Conservation (phyloP, 768 basidiomycete species). For the Auriscalpium orientale region DNA sequence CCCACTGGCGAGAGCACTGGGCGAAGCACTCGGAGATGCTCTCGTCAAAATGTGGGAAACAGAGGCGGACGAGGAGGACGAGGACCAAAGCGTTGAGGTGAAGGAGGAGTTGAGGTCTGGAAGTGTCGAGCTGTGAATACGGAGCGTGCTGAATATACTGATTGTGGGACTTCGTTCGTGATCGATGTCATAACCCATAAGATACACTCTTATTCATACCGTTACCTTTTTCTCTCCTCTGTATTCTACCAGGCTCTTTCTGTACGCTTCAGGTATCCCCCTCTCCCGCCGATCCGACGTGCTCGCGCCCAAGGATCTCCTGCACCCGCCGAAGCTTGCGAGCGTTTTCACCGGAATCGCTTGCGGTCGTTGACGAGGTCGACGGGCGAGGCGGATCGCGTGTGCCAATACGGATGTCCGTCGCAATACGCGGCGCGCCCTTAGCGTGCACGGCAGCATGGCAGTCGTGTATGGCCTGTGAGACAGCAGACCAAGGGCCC, state of each 20-base stretch:
- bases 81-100: not conserved
- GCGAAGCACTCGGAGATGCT: conserved; percentile 37
- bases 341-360: conserved; percentile 62
- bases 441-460: conserved; percentile 79
- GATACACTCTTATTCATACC: not conserved
- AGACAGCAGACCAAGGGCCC: conserved; percentile 82
- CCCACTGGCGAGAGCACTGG: conserved; percentile 58
- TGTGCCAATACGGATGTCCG: conserved; percentile 94
- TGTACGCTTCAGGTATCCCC: not conserved
- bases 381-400: conserved; percentile 32
- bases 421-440: conserved; percentile 72
- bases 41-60: conserved; percentile 26
- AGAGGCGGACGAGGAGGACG: not conserved
- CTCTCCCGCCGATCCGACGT: not conserved
- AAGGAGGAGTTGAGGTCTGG: not conserved
- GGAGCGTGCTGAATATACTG: not conserved
- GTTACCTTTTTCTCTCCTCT: not conserved
- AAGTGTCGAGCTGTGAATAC: not conserved
- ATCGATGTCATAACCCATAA: too few relatives aligned
- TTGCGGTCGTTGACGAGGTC: conserved; percentile 49
- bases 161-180: not conserved
- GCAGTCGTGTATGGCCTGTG: conserved; percentile 83
- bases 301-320: conserved; percentile 53
- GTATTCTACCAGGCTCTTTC: not conserved
- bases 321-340: conserved; percentile 76